phyloP scores from a whole-genome alignment of 768 basidiomycete genomes.

The Mycena pura region DNA sequence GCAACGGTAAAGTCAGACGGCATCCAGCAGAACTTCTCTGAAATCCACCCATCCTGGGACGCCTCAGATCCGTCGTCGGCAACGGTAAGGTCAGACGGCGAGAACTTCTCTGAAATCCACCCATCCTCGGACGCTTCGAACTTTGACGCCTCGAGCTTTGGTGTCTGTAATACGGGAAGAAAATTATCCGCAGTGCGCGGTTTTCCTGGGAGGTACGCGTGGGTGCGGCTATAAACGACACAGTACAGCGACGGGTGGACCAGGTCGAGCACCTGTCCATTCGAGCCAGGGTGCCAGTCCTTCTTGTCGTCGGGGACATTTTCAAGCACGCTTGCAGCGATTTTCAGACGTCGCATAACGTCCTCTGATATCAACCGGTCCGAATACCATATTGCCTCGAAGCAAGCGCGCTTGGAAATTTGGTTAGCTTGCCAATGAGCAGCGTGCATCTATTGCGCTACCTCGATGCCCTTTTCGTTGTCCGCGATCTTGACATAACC shows the following conservation, averaged over 20 bases:
- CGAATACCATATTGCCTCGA: slow-evolving; percentile 25
- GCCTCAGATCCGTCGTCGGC: slow-evolving; percentile 25
- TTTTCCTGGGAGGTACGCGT: slow-evolving; percentile 11
- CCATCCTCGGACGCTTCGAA: neutral
- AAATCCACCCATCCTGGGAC: slow-evolving; percentile 16
- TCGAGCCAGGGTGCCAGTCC: slow-evolving; percentile 41
- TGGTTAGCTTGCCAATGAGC: neutral
- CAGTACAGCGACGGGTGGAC: slow-evolving; percentile 54
- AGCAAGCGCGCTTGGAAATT: slow-evolving; percentile 17
- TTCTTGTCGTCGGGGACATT: slow-evolving; percentile 41
- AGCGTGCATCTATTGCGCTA: neutral
- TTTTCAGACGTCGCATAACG: slow-evolving; percentile 33
- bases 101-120: slow-evolving; percentile 27
- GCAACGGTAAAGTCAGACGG: slow-evolving; percentile 36
- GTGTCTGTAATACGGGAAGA: slow-evolving; percentile 5
- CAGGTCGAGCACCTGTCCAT: slow-evolving; percentile 24
- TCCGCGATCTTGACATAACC: slow-evolving; percentile 26
- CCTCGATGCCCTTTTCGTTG: slow-evolving; percentile 25
- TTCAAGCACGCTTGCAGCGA: slow-evolving; percentile 40
- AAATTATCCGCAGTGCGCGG: slow-evolving; percentile 10
- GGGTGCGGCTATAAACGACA: slow-evolving; percentile 44
- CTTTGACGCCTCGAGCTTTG: neutral
- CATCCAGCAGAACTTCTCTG: slow-evolving; percentile 33
- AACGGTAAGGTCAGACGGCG: slow-evolving; percentile 36
- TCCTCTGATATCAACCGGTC: slow-evolving; percentile 13